Conservation (phyloP, 192 early-diverging fungal species). For the Coemansia sp. region DNA sequence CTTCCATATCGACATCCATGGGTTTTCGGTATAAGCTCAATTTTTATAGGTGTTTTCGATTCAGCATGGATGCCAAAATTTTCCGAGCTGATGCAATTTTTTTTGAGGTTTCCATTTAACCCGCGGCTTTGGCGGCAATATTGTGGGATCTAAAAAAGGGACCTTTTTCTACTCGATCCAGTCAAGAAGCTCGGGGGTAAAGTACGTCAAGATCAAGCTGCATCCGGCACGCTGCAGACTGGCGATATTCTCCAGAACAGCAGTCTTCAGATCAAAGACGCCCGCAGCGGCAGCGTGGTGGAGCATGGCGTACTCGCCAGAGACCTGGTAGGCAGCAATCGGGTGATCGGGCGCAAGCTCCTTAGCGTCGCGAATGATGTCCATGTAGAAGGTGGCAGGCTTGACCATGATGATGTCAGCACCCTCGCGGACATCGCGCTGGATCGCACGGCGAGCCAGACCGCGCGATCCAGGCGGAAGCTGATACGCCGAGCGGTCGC, state of each 20-base stretch:
- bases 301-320: conserved; percentile 82
- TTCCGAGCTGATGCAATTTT: too few relatives aligned
- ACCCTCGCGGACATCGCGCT: conserved; percentile 89
- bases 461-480: conserved; percentile 87
- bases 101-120: background rate
- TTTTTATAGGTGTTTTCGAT: too few relatives aligned
- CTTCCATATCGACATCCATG: conserved; percentile 39
- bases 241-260: conserved; percentile 86
- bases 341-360: conserved; percentile 79
- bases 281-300: conserved; percentile 83
- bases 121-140: background rate
- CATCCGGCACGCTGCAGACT: conserved; percentile 87
- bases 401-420: conserved; percentile 99
- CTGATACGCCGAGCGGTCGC: conserved; percentile 95
- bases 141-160: background rate
- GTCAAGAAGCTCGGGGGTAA: conserved; percentile 89
- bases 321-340: conserved; percentile 97
- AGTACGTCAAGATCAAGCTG: conserved; percentile 94
- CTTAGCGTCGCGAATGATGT: conserved; percentile 87
- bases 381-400: conserved; percentile 93
- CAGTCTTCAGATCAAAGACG: conserved; percentile 80
- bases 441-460: conserved; percentile 84
- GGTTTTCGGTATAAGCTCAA: too few relatives aligned
- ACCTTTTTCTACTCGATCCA: conserved; percentile 67
- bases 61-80: too few relatives aligned